phyloP scores from a whole-genome alignment of 768 basidiomycete genomes.

The Pulveroboletus sp. region DNA sequence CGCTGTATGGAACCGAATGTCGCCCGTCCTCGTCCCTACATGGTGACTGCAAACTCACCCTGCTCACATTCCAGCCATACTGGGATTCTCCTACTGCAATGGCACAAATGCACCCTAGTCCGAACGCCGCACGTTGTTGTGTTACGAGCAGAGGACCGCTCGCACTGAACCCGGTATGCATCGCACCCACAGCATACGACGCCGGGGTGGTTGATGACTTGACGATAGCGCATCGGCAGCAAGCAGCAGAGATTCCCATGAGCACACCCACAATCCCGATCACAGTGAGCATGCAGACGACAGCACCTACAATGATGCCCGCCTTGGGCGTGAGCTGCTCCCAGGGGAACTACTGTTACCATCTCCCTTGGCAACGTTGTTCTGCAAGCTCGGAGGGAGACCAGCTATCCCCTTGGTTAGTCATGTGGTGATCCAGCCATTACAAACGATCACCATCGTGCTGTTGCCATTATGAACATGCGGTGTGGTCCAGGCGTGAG shows the following conservation, averaged over 20 bases:
- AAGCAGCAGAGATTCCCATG: constrained; percentile 45
- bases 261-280: constrained; percentile 31
- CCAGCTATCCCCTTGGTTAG: constrained; percentile 33
- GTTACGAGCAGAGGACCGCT: no score
- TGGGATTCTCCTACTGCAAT: no score
- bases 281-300: constrained; percentile 30
- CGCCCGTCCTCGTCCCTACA: no score
- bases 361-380: constrained; percentile 38
- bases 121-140: no score
- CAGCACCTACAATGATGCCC: constrained; percentile 25
- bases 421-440: constrained; percentile 71
- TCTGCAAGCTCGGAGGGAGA: constrained; percentile 38
- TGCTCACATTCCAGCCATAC: no score
- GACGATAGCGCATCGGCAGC: constrained; percentile 51
- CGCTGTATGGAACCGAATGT: no score
- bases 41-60: no score
- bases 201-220: no score
- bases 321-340: constrained; percentile 24
- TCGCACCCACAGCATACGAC: no score
- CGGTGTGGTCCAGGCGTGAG: constrained; percentile 89
- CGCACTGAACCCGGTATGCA: no score
- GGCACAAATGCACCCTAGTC: no score
- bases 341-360: constrained; percentile 12
- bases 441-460: constrained; percentile 73
- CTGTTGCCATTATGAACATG: constrained; percentile 80